Percentiles rank a stretch among this genome's conserved stretches.
phyloP scores from a whole-genome alignment of 2,329 filamentous ascomycete species.

The Raffaelea albimanens region DNA sequence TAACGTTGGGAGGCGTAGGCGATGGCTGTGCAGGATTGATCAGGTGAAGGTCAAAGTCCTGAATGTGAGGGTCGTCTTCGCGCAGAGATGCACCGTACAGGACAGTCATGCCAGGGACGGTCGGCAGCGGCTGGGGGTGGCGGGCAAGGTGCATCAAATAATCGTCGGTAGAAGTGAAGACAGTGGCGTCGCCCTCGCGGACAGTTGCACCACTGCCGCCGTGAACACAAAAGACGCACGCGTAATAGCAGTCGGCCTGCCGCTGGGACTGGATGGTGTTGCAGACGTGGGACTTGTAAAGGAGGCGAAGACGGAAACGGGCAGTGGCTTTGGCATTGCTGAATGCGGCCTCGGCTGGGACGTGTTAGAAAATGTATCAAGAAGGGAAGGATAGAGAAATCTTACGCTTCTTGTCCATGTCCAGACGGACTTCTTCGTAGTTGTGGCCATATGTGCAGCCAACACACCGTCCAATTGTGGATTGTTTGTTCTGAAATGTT shows the following conservation, averaged over 20 bases:
- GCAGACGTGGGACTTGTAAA: conserved; percentile 33
- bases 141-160: conserved; percentile 28
- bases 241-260: conserved; percentile 24
- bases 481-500: conserved; percentile 13
- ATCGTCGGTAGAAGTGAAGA: conserved; percentile 26
- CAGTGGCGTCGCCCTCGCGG: conserved; percentile 31
- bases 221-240: conserved; percentile 29
- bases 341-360: conserved; percentile 23
- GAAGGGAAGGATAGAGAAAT: neutral
- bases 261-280: conserved; percentile 15
- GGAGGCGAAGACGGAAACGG: conserved; percentile 28
- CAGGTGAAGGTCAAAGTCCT: conserved; percentile 30
- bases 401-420: conserved; percentile 21
- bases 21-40: conserved; percentile 20
- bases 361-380: conserved; percentile 1
- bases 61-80: neutral
- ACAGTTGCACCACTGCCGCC: conserved; percentile 19
- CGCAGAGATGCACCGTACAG: conserved; percentile 22
- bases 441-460: conserved; percentile 19
- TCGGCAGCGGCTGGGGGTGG: conserved; percentile 29
- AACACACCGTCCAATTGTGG: conserved; percentile 16
- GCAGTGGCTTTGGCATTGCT: conserved; percentile 23
- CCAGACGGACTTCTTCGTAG: conserved; percentile 21
- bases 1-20: conserved; percentile 19
- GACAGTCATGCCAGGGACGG: conserved; percentile 26